Base-by-base conservation (phyloP, 2,329 filamentous ascomycete genomes). In the Sclerotinia glacialis region DNA sequence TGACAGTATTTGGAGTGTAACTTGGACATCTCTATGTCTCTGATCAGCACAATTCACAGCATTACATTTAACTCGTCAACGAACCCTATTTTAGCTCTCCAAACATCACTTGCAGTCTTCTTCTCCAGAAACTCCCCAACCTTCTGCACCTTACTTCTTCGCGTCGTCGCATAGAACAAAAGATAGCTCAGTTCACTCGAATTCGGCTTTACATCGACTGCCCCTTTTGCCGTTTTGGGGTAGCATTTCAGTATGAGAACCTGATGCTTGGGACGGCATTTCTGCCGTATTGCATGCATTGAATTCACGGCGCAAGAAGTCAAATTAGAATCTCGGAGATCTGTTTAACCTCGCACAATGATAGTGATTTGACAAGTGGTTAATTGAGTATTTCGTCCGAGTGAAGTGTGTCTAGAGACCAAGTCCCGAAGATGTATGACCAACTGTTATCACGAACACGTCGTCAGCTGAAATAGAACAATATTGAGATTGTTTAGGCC, bases 171-270 rank as follows among this genome's bases (percentile, higher is more conserved):
- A 82, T 99, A 98, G 84, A 96, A 98, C 65, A 98, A 87, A 71
- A 99, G 86, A 78, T 98, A 98, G 79, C 92, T 96, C 70, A 99
- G 86, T 82, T 99, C 95, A 80, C 92, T 96, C 72, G 92, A 92
- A 79, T 98, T 98, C 54, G 95, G 93, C 80, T 94, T 96, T 76
- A 97, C 92, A 75, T 97, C 92, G 77, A 93, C 90, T 69, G 91
- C 89, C 62, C 92, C 92, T 80, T 97, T 98, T 71, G 91, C 91
- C 71, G 91, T 93, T 73, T 90, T 90, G 50, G 95, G 95, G 78
- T 97, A 99, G 83, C 94, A 98, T 81, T 97, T 97, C 71, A 97
- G 86, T 72, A 97, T 89, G 69, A 98, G 83, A 73, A 97, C 91
- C 84, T 98, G 94, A 81, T 99, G 95, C 83, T 97, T 98, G 37